Conservation (phyloP, 805 yeast genomes). For the Candida coleopterorum region DNA sequence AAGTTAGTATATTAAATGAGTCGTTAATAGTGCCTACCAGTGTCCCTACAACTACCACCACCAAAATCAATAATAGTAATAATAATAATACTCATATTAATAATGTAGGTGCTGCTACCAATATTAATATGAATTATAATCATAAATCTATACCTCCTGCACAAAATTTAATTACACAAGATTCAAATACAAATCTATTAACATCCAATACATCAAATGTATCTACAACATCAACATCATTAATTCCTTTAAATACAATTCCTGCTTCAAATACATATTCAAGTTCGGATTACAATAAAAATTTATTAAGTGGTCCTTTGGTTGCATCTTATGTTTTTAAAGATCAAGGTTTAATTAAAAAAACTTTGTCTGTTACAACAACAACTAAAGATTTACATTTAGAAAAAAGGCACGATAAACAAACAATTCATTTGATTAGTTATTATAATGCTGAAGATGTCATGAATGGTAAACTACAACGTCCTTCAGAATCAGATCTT, state of each 20-base stretch:
- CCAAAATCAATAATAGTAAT: background rate
- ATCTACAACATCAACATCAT: background rate
- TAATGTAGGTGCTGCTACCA: background rate
- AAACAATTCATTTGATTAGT: slow-evolving; percentile 68
- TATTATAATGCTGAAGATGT: slow-evolving; percentile 80
- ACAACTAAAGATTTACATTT: slow-evolving; percentile 24
- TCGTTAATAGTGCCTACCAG: background rate
- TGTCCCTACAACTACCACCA: background rate
- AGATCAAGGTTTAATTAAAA: slow-evolving; percentile 73
- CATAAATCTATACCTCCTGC: slow-evolving; percentile 7
- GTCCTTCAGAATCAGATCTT: slow-evolving; percentile 57
- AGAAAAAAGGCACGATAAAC: slow-evolving; percentile 22
- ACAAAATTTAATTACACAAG: slow-evolving; percentile 6
- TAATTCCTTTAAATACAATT: slow-evolving; percentile 3
- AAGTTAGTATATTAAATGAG: slow-evolving; percentile 9
- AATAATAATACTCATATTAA: background rate
- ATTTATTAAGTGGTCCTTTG: slow-evolving; percentile 49
- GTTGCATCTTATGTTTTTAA: slow-evolving; percentile 61
- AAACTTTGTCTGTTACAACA: slow-evolving; percentile 69
- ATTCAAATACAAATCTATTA: background rate
- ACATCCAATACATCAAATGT: background rate
- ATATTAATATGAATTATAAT: background rate
- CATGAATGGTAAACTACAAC: slow-evolving; percentile 44
- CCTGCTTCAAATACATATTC: slow-evolving; percentile 8
- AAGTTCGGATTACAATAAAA: slow-evolving; percentile 12